These are phyloP conservation scores for Didymella segeticola DNA, from an alignment of 2,329 filamentous ascomycete genomes.

Conservation along the genomic window DNA sequence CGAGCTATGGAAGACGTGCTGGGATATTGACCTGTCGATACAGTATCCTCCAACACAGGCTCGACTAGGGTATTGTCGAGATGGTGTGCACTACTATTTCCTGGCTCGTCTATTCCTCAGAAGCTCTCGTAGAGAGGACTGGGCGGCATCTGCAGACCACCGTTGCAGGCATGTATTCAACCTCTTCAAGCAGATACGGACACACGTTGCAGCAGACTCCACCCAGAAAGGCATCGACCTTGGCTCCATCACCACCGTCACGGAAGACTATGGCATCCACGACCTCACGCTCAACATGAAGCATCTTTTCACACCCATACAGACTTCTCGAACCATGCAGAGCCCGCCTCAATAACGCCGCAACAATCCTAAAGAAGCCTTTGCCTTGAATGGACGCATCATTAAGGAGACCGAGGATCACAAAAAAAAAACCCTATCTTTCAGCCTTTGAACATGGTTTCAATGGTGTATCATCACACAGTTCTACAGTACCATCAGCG, in stretches of 20 bases:
- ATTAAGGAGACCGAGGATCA: conserved; percentile 2
- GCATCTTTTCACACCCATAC: conserved; percentile 69
- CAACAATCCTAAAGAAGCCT: background rate
- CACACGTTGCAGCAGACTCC: conserved; percentile 69
- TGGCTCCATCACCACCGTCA: conserved; percentile 72
- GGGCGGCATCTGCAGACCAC: conserved; percentile 63
- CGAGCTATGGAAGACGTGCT: conserved; percentile 74
- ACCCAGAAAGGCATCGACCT: conserved; percentile 69
- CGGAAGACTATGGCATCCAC: conserved; percentile 68
- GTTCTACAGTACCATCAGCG: conserved; percentile 21
- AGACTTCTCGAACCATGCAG: conserved; percentile 24
- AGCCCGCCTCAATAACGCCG: conserved; percentile 6
- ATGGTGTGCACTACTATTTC: conserved; percentile 77
- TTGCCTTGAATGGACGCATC: background rate
- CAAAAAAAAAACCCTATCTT: conserved; percentile 13
- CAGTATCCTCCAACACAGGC: conserved; percentile 70
- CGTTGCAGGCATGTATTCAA: conserved; percentile 68
- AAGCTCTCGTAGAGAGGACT: conserved; percentile 61
- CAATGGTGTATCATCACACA: conserved; percentile 32
- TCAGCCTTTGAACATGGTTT: conserved; percentile 25
- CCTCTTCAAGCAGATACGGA: conserved; percentile 65
- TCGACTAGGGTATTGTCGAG: conserved; percentile 73
- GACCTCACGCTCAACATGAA: conserved; percentile 75
- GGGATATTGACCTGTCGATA: conserved; percentile 72
- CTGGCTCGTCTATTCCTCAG: conserved; percentile 71